Evolutionary conservation across 73 alveolate species (phyloP), one percentile per base, ranked within the genome.

Genomic region (Effrenium voratum): DNA sequence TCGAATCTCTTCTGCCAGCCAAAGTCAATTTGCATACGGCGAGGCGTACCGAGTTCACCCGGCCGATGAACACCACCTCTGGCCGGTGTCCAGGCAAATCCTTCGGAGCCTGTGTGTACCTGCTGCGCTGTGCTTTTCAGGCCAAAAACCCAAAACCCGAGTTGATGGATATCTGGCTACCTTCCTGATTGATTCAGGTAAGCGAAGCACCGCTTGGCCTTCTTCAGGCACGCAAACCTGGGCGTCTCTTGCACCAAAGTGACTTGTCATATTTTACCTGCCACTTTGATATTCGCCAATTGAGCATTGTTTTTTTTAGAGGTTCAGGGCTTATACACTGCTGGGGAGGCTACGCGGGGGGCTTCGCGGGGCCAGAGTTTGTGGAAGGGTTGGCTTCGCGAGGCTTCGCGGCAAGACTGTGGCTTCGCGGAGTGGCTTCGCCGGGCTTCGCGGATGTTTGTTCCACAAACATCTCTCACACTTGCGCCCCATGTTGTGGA

Each of bases 21-120:
- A 19, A 52, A 8, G 26, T 52, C 63, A 52, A 52, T 52, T 52
- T 8, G 63, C 63, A n/a, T n/a, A n/a, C 63, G 19, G 8, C 63
- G 82, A 47, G 24, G 82, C 47, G 82, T 30, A 30, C 82, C 47
- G 87, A 68, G 97, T 90, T 90, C 57, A 75, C 83, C n/a, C 97
- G 85, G 30, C 97, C 97, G 73, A 90, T 66, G 73, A 90, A 90
- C 38, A 90, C 87, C 44, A 90, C 97, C 57, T 90, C 97, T 0
- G 97, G 97, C 44, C 97, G 97, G 22, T 90, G 52, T 28, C 97
- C 97, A 28, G 97, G 97, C 76, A 90, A 28, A 43, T 82, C 97
- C 60, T 36, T 34, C 26, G 97, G 97, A 28, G 97, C 85, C 80
- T 90, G 97, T 15, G 97, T 90, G 55, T 90, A 90, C 76, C 82